A percentile compares a stretch with the other conserved stretches of the same genome.
Evolutionary conservation across 163 green algal species (phyloP).

Genomic region (Volvox carteri): DNA sequence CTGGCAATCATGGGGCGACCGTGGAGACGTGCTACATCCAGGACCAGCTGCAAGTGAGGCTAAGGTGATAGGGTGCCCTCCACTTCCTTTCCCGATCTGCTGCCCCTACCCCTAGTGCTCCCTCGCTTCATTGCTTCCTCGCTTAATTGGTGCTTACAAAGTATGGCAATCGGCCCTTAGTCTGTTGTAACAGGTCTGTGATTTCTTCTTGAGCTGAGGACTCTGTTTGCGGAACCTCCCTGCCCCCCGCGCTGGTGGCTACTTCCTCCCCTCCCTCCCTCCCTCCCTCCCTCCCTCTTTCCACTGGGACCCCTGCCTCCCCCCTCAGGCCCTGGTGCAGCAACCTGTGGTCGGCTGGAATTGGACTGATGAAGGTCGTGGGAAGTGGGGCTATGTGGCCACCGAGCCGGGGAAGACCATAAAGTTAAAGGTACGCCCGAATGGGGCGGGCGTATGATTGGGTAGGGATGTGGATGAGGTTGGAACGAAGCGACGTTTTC

Average conservation of each 20-base stretch:
- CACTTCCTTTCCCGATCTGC: background rate
- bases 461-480: background rate
- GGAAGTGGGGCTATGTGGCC: conserved; percentile 51
- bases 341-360: conserved; percentile 13
- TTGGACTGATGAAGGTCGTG: conserved; percentile 40
- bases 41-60: conserved; percentile 16
- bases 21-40: conserved; percentile 13
- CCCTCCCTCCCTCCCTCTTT: background rate
- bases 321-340: conserved; percentile 10
- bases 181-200: no score
- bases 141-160: no score
- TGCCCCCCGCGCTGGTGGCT: no score
- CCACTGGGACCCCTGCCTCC: background rate
- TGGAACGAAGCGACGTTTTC: background rate
- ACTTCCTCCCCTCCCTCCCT: background rate
- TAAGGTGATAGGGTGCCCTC: background rate
- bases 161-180: no score
- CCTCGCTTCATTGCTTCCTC: no score
- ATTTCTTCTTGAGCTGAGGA: no score
- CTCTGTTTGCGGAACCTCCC: no score
- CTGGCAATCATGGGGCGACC: conserved; percentile 10
- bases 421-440: background rate
- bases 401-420: background rate
- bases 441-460: background rate
- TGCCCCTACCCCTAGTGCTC: background rate